phyloP scores from a whole-genome alignment of 208 protist species.

The Blastocrithidia nonstop region DNA sequence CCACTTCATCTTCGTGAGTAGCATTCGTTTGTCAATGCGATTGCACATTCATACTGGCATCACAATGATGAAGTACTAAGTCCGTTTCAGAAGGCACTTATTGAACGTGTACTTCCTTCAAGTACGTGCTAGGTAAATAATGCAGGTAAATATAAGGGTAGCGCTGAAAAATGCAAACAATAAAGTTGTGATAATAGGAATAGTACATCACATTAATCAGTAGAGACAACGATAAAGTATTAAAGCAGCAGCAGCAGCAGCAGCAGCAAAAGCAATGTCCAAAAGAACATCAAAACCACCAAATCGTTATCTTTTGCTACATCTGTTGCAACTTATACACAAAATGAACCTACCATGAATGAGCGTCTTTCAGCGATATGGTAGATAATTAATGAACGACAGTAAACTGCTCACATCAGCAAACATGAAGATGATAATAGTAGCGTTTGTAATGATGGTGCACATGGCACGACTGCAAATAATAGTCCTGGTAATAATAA shows the following conservation, averaged over 20 bases:
- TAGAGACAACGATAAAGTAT: too few relatives aligned
- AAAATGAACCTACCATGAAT: not conserved
- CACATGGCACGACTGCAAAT: not conserved
- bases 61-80: slow-evolving; percentile 6
- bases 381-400: not conserved
- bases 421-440: not conserved
- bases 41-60: slow-evolving; percentile 9
- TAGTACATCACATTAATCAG: too few relatives aligned
- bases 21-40: slow-evolving; percentile 10
- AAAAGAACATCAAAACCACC: not conserved
- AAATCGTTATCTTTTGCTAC: not conserved
- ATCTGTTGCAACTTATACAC: slow-evolving; percentile 4
- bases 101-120: slow-evolving; percentile 14
- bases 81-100: slow-evolving; percentile 33
- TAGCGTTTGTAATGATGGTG: not conserved
- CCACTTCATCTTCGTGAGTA: slow-evolving; percentile 13
- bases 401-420: not conserved
- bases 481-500: not conserved
- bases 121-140: not conserved
- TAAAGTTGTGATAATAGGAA: too few relatives aligned
- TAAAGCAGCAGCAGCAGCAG: too few relatives aligned
- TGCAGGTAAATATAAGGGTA: too few relatives aligned
- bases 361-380: not conserved
- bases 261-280: not conserved
- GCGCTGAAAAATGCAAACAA: too few relatives aligned